phyloP scores from a whole-genome alignment of 257 asterid species.

The Lycium ferocissimum region DNA sequence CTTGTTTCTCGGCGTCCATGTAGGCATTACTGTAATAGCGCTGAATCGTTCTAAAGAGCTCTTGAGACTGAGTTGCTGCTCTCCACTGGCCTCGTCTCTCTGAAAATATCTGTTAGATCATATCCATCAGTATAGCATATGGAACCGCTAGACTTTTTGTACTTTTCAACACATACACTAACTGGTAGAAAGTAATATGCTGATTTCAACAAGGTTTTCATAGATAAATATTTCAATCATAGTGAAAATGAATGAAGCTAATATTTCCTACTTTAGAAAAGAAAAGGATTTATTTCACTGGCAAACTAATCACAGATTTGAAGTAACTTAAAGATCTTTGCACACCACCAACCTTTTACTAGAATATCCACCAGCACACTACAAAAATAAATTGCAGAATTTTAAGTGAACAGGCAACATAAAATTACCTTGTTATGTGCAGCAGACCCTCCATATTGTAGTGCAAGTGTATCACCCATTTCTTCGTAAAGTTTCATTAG shows the following conservation, averaged over 20 bases:
- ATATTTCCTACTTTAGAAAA: constrained; percentile 13
- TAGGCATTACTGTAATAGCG: constrained; percentile 87
- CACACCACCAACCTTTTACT: background rate
- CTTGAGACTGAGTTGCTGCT: constrained; percentile 93
- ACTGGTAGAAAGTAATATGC: background rate
- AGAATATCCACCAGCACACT: background rate
- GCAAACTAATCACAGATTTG: background rate
- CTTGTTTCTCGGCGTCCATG: constrained; percentile 96
- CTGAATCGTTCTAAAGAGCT: constrained; percentile 76
- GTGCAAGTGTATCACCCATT: constrained; percentile 96
- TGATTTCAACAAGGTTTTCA: background rate
- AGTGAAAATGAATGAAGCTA: background rate
- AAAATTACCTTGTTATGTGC: constrained; percentile 91
- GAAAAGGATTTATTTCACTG: background rate
- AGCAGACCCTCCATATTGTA: constrained; percentile 96
- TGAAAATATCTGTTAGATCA: constrained; percentile 73
- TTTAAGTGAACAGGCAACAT: background rate
- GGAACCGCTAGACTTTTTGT: background rate
- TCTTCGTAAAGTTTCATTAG: constrained; percentile 87
- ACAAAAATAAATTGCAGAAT: background rate
- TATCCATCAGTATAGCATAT: constrained; percentile 26
- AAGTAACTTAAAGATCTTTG: background rate
- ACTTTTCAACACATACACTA: background rate
- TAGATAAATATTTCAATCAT: background rate
- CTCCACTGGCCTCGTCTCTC: constrained; percentile 97